phyloP scores from a whole-genome alignment of 768 basidiomycete genomes.

The Suillus hirtellus region DNA sequence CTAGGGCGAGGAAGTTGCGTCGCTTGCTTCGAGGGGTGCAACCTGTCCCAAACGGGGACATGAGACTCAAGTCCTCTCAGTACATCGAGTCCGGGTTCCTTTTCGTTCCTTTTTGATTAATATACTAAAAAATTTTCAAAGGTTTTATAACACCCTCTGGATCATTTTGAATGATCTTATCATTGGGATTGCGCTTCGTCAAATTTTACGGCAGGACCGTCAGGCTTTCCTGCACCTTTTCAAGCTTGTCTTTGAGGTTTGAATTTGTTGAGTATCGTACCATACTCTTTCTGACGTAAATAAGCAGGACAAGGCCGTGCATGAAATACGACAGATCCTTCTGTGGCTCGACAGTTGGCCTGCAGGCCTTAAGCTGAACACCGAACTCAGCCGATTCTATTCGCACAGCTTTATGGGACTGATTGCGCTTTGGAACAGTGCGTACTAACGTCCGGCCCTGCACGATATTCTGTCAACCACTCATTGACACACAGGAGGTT shows the following conservation, averaged over 20 bases:
- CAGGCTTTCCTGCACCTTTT: slow-evolving; percentile 42
- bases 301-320: slow-evolving; percentile 22
- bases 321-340: slow-evolving; percentile 52
- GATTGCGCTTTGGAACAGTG: slow-evolving; percentile 73
- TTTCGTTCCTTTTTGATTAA: neutral
- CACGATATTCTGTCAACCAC: neutral
- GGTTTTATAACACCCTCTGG: slow-evolving; percentile 93
- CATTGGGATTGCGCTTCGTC: slow-evolving; percentile 71
- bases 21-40: slow-evolving; percentile 40
- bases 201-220: slow-evolving; percentile 71
- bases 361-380: slow-evolving; percentile 93
- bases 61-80: slow-evolving; percentile 44
- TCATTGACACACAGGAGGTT: slow-evolving; percentile 10
- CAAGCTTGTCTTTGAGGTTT: slow-evolving; percentile 43
- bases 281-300: slow-evolving; percentile 3
- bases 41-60: slow-evolving; percentile 35
- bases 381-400: slow-evolving; percentile 86
- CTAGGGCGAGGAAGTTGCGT: slow-evolving; percentile 49
- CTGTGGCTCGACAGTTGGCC: slow-evolving; percentile 95
- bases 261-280: neutral
- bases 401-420: slow-evolving; percentile 68
- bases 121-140: slow-evolving; percentile 28
- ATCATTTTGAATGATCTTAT: slow-evolving; percentile 88
- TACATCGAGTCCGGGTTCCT: slow-evolving; percentile 60
- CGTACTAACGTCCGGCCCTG: slow-evolving; percentile 28